Evolutionary conservation across 2,329 filamentous ascomycete species (phyloP).

Genomic region (Colletotrichum karsti): DNA sequence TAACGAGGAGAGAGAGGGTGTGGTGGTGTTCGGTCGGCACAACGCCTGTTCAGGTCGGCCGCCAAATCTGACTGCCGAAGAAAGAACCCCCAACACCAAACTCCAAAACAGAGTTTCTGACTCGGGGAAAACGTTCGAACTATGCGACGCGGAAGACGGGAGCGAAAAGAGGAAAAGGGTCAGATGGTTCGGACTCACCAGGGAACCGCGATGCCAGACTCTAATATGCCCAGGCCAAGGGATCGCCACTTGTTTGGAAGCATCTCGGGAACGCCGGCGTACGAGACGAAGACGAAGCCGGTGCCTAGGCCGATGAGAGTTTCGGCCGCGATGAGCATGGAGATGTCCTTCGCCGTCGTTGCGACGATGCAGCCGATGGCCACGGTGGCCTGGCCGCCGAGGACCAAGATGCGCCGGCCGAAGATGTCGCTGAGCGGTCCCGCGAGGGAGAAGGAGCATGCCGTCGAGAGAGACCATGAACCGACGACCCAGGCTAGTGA

Average conservation of each 20-base stretch:
- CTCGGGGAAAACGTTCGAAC: constrained; percentile 30
- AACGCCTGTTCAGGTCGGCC: neutral
- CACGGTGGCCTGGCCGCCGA: constrained; percentile 17
- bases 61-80: neutral
- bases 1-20: neutral
- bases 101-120: constrained; percentile 3
- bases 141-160: constrained; percentile 3
- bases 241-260: constrained; percentile 43
- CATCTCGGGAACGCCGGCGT: constrained; percentile 42
- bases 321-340: constrained; percentile 35
- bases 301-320: constrained; percentile 42
- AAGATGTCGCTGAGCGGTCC: constrained; percentile 27
- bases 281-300: constrained; percentile 42
- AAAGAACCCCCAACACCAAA: neutral
- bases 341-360: constrained; percentile 34
- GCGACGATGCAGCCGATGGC: constrained; percentile 34
- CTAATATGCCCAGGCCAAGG: constrained; percentile 25
- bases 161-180: neutral
- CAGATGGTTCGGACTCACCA: constrained; percentile 30
- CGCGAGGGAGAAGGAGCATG: constrained; percentile 25
- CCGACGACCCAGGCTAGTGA: constrained; percentile 25
- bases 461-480: constrained; percentile 27
- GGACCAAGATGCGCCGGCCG: constrained; percentile 19
- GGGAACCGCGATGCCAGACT: constrained; percentile 23
- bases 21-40: constrained; percentile 16